Evolutionary conservation across 2,329 filamentous ascomycete species (phyloP).

Genomic region (Cryphonectria japonica): DNA sequence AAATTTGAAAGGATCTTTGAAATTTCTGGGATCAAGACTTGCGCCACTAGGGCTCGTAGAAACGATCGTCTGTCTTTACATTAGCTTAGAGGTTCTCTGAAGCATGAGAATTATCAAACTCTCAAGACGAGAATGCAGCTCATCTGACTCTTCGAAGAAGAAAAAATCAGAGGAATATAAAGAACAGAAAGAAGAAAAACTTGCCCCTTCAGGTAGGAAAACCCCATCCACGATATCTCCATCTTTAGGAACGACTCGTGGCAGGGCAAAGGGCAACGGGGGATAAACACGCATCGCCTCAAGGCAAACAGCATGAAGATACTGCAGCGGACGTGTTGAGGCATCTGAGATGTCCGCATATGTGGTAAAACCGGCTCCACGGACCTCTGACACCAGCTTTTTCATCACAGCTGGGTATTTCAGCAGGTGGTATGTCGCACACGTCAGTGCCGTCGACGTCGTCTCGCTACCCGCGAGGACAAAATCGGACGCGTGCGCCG

Average conservation of each 20-base stretch:
- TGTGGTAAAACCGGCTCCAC: background rate
- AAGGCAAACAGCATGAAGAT: conserved; percentile 31
- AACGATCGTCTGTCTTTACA: background rate
- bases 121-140: background rate
- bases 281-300: conserved; percentile 35
- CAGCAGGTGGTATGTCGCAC: conserved; percentile 12
- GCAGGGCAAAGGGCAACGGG: conserved; percentile 20
- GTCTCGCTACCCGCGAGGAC: conserved; percentile 30
- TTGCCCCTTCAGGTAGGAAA: conserved; percentile 13
- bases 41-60: conserved; percentile 15
- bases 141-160: background rate
- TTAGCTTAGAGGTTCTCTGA: background rate
- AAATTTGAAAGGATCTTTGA: conserved; percentile 5
- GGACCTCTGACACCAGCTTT: conserved; percentile 5
- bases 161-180: too few relatives aligned
- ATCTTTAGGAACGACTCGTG: conserved; percentile 17
- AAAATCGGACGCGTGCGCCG: conserved; percentile 34
- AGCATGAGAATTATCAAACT: background rate
- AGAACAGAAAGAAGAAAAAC: background rate
- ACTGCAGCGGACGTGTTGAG: conserved; percentile 17
- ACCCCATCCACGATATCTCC: conserved; percentile 12
- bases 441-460: conserved; percentile 13
- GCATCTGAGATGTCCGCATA: background rate
- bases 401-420: background rate
- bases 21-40: conserved; percentile 11